These are phyloP conservation scores for Stephanodiscus minutulus DNA, from an alignment of 108 stramenopile genomes.

Conservation along the genomic window DNA sequence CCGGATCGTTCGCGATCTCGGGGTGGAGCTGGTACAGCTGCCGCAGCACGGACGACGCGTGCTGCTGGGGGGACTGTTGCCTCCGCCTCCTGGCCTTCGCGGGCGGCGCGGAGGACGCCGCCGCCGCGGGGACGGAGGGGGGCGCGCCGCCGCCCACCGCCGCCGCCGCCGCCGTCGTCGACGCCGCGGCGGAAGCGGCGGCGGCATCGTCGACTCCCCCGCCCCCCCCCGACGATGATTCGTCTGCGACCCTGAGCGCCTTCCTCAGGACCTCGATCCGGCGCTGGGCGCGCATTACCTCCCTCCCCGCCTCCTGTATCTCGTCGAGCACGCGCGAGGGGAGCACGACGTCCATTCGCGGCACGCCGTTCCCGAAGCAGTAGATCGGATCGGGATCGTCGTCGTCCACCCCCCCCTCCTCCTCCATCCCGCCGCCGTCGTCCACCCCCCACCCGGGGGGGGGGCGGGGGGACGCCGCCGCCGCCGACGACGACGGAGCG, in stretches of 20 bases:
- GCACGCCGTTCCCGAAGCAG: slow-evolving; percentile 36
- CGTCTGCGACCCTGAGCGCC: slow-evolving; percentile 1
- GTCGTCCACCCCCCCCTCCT: background rate
- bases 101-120: background rate
- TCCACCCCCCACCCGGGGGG: background rate
- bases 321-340: slow-evolving; percentile 22
- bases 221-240: background rate
- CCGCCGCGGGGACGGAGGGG: background rate
- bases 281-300: slow-evolving; percentile 25
- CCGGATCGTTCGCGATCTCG: slow-evolving; percentile 36
- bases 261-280: slow-evolving; percentile 27
- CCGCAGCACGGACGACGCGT: slow-evolving; percentile 5
- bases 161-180: background rate
- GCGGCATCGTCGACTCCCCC: background rate
- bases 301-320: slow-evolving; percentile 29
- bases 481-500: too few relatives aligned
- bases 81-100: background rate
- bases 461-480: background rate
- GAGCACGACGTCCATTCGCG: slow-evolving; percentile 32
- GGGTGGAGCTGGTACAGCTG: slow-evolving; percentile 32
- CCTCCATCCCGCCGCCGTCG: background rate
- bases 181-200: background rate
- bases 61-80: background rate
- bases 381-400: slow-evolving; percentile 29
- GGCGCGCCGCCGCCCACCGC: background rate